A percentile compares a stretch with the other conserved stretches of the same genome.
phyloP scores from a whole-genome alignment of 176 grass and related monocot genomes.

The Musa schizocarpa region DNA sequence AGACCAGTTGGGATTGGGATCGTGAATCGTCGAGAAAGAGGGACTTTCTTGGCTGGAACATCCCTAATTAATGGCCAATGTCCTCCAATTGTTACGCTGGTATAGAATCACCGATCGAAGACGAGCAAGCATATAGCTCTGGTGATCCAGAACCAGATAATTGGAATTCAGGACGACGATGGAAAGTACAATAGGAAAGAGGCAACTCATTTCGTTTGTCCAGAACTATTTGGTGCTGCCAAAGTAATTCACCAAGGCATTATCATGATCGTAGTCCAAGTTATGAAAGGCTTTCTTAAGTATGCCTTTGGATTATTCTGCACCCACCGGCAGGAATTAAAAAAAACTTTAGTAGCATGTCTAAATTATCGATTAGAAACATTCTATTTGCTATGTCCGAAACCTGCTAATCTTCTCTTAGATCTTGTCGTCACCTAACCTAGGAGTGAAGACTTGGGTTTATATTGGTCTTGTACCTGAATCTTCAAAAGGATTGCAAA shows the following conservation, averaged over 20 bases:
- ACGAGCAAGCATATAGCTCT: background rate
- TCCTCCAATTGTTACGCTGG: background rate
- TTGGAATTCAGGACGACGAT: background rate
- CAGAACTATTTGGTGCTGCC: no score
- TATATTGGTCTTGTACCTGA: no score
- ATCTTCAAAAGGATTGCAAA: no score
- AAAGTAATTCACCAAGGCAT: no score
- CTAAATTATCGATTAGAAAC: background rate
- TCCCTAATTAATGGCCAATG: background rate
- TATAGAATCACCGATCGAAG: background rate
- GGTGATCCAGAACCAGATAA: background rate
- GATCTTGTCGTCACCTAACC: no score
- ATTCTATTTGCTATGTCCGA: background rate
- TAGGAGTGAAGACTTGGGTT: no score
- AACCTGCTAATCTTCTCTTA: no score
- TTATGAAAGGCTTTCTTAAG: no score
- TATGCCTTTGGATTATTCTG: no score
- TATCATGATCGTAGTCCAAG: no score
- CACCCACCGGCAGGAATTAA: no score
- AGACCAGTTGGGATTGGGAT: background rate
- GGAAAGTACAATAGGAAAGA: background rate
- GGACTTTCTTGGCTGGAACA: background rate
- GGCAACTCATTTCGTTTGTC: no score
- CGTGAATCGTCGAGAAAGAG: background rate
- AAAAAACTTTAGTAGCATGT: background rate